Base-by-base conservation (phyloP, 2,329 filamentous ascomycete species). In the Nemania sp. region DNA sequence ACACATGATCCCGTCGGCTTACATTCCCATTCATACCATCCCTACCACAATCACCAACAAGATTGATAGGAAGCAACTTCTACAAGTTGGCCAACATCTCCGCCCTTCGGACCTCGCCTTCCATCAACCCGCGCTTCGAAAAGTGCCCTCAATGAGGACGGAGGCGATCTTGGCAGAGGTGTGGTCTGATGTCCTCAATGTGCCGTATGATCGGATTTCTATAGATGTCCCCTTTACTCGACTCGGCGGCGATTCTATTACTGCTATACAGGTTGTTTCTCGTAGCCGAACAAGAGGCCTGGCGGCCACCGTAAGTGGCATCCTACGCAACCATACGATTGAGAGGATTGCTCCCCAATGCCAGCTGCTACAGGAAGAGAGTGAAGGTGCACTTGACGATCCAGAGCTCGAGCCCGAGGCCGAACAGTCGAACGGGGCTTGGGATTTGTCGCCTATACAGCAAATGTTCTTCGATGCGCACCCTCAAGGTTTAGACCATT, bases 1-100 rank as follows among this genome's bases (percentile, higher is more conserved):
- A 6, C 40, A 49, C 33, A 54, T 54, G 51, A 34, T 49, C 17
- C 51, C 51, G 6, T 37, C 45, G 3, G 41, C 36, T 15, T 54
- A 33, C 24, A 39, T 54, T 11, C 23, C 39, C 5, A 19, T 54
- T 15, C 1, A 22, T 4, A 22, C 11, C 12, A 19, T 54, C 6
- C 51, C 51, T 23, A 30, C 34, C 5, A 52, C 19, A 15, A 14
- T 17, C n/a, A 40, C 49, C 6, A 36, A 34, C 14, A 52, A 52
- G 37, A 31, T 47, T 19, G 49, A 52, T 36, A 24, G 49, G 12
- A 26, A 30, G 4, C 46, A 19, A 5, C 28, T 49, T 22, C 43
- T 15, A 19, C 17, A 37, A 17, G 5, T 34, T 34, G 43, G 20
- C 11, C 41, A 44, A 31, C 23, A n/a, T n/a, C 15, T 22, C n/a